Conservation (phyloP, 441 rosid genomes). For the Kokia cookei region DNA sequence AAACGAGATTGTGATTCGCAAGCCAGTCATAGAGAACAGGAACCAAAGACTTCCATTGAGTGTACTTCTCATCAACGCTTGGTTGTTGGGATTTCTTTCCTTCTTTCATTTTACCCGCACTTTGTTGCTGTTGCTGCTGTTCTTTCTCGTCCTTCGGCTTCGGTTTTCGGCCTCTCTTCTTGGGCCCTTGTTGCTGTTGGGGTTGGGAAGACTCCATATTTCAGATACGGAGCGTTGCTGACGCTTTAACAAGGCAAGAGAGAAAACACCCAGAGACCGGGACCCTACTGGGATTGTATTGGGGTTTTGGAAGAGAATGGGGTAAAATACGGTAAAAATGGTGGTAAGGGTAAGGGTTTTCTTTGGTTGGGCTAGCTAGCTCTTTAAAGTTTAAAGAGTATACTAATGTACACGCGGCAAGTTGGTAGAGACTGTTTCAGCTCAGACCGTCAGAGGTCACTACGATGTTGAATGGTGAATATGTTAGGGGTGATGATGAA, state of each 20-base stretch:
- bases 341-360: neutral
- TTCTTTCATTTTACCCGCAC: slow-evolving; percentile 35
- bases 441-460: no score
- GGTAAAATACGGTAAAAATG: neutral
- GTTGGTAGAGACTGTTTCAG: neutral
- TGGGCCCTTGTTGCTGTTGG: slow-evolving; percentile 24
- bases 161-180: slow-evolving; percentile 88
- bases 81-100: slow-evolving; percentile 40
- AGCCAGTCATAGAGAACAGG: slow-evolving; percentile 86
- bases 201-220: slow-evolving; percentile 30
- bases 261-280: neutral
- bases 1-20: slow-evolving; percentile 75
- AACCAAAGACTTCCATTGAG: slow-evolving; percentile 90
- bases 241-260: neutral
- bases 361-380: neutral
- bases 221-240: neutral
- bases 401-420: neutral
- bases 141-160: slow-evolving; percentile 69
- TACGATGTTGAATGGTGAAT: no score
- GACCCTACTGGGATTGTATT: slow-evolving; percentile 5
- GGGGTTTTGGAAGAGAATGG: neutral
- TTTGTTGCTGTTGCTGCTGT: slow-evolving; percentile 21
- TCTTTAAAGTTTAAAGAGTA: neutral
- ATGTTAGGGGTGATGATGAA: no score
- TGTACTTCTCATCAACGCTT: slow-evolving; percentile 38